A percentile compares a stretch with the other conserved stretches of the same genome.
phyloP scores from a whole-genome alignment of 177 flowering plant genomes.

The Tripterygium wilfordii region DNA sequence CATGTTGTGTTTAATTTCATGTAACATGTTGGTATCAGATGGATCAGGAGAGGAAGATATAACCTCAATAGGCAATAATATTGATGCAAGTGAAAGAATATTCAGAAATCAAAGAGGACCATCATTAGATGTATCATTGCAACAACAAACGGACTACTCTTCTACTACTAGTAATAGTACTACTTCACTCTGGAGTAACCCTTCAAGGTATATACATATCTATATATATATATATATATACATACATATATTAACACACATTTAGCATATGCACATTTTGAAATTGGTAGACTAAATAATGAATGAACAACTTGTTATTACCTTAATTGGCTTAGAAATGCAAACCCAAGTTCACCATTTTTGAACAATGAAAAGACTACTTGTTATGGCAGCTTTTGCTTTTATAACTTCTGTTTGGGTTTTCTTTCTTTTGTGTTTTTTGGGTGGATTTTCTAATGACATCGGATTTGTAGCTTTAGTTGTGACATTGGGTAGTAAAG shows the following conservation, averaged over 20 bases:
- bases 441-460: constrained; percentile 19
- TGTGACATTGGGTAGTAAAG: constrained; percentile 9
- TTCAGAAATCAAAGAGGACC: constrained; percentile 36
- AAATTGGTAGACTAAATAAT: constrained; percentile 1
- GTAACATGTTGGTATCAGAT: too few relatives aligned
- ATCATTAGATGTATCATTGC: constrained; percentile 37
- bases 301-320: too few relatives aligned
- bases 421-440: constrained; percentile 8
- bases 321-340: constrained; percentile 20
- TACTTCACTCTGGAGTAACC: constrained; percentile 63
- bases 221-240: constrained; percentile 11
- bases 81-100: constrained; percentile 6
- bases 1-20: too few relatives aligned
- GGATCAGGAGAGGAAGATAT: constrained; percentile 77
- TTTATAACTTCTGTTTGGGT: constrained; percentile 9
- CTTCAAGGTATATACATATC: constrained; percentile 59
- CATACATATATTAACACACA: too few relatives aligned
- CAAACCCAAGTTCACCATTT: constrained; percentile 39
- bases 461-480: constrained; percentile 10
- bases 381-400: constrained; percentile 56
- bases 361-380: constrained; percentile 40
- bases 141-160: constrained; percentile 35
- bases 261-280: constrained; percentile 7
- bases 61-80: constrained; percentile 22
- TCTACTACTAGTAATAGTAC: constrained; percentile 26